Base-by-base conservation (phyloP, 345 rosid species). In the Eucalyptus sp. region DNA sequence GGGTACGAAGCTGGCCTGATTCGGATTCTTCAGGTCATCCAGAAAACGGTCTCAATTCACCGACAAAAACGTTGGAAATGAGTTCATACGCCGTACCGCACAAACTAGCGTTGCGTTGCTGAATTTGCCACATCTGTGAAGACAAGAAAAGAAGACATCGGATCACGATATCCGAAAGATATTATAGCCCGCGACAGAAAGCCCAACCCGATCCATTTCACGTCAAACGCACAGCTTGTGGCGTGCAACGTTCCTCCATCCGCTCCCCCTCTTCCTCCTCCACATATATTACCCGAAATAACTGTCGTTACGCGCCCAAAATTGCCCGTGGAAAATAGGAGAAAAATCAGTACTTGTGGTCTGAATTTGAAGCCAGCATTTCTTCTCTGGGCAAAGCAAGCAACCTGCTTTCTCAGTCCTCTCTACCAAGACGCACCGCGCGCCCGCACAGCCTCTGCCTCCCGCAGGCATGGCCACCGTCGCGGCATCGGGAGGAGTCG, bases 401-500 rank as follows among this genome's bases (percentile, higher is more conserved):
- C 24, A 31, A 81, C 44, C 84, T 29, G 48, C 86, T 54, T 50
- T 50, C 50, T 85, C 66, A 50, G n/a, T 80, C 66, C 41, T 41
- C 37, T 37, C 81, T 33, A 33, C 43, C 80, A 1, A 68, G 83
- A 37, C 46, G 24, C 83, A 52, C 58, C 18, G 41, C 46, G 83
- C 83, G 83, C 27, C 7, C 83, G 27, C 83, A 10, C 76, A 10
- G 64, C 50, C 89, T 33, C n/a, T 46, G 56, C 68, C 87, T 90
- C 86, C 43, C 49, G 50, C 89, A 83, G 91, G 41, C 91, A 96
- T 96, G 98, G 98, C 98, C 86, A 90, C 94, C 3, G 89, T 94
- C 76, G 93, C 98, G 37, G 88, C 96, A 79, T 95, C 95, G 86
- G 94, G 96, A 87, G 93, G 86, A 54, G 84, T 81, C 31, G 71